These are phyloP conservation scores for Globisporangium ultimum DNA, from an alignment of 352 stramenopile species.

Conservation along the genomic window DNA sequence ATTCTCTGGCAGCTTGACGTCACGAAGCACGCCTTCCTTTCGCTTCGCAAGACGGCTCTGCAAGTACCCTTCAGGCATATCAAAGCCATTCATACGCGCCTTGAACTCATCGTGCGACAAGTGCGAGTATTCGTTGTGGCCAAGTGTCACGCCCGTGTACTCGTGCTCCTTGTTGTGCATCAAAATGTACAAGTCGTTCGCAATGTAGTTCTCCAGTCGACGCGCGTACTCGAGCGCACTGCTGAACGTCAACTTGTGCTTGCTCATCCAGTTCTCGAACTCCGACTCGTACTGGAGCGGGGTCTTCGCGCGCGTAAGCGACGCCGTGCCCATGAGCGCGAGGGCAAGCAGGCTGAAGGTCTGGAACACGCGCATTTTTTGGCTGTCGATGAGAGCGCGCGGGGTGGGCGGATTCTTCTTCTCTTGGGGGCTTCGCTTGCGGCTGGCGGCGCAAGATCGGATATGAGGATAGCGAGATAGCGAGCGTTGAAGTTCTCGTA, in stretches of 20 bases:
- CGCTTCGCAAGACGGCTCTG: constrained; percentile 48
- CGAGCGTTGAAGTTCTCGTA: constrained; percentile 18
- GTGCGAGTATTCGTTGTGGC: constrained; percentile 94
- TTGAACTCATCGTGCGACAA: constrained; percentile 96
- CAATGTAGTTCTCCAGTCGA: constrained; percentile 75
- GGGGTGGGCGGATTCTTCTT: constrained; percentile 5
- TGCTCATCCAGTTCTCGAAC: constrained; percentile 63
- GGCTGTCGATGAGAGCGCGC: neutral
- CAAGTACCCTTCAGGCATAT: constrained; percentile 50
- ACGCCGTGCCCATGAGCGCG: constrained; percentile 20
- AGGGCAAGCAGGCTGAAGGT: constrained; percentile 23
- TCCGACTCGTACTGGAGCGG: constrained; percentile 66
- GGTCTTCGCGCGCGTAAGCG: constrained; percentile 39
- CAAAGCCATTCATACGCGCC: constrained; percentile 50
- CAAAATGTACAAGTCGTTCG: constrained; percentile 84
- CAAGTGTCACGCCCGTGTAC: constrained; percentile 80
- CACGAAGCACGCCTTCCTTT: constrained; percentile 21
- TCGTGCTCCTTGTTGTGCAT: constrained; percentile 81
- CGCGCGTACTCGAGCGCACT: constrained; percentile 69
- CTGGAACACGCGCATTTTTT: constrained; percentile 20
- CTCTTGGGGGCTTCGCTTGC: constrained; percentile 9
- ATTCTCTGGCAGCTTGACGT: constrained; percentile 55
- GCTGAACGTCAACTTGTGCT: constrained; percentile 46
- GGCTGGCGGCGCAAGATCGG: constrained; percentile 12
- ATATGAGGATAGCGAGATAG: constrained; percentile 1